Conservation (phyloP, 345 rosid genomes). For the Clarkia xantiana region DNA sequence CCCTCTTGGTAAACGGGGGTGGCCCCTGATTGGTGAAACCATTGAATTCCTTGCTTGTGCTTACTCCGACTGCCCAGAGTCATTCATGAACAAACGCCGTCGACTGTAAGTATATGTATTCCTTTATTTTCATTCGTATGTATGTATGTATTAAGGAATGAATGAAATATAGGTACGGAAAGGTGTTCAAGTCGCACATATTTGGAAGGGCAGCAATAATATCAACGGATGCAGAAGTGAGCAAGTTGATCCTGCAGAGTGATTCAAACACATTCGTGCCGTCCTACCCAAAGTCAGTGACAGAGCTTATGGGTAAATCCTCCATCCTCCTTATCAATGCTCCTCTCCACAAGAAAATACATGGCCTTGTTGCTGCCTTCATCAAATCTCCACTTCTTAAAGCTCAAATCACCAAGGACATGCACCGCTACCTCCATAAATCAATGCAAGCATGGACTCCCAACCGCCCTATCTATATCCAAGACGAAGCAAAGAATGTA, state of each 20-base stretch:
- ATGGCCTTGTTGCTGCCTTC: conserved; percentile 80
- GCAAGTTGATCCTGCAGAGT: conserved; percentile 66
- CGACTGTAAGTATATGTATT: conserved; percentile 25
- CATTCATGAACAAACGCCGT: conserved; percentile 80
- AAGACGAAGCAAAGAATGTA: conserved; percentile 79
- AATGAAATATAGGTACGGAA: conserved; percentile 44
- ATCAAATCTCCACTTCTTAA: conserved; percentile 73
- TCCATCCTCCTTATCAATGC: conserved; percentile 83
- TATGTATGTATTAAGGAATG: background rate
- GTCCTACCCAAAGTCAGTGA: conserved; percentile 78
- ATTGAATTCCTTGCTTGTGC: conserved; percentile 74
- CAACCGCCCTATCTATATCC: conserved; percentile 47
- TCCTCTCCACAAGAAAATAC: conserved; percentile 75
- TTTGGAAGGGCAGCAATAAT: conserved; percentile 76
- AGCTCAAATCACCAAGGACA: conserved; percentile 73
- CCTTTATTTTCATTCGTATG: too few relatives aligned
- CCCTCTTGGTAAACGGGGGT: conserved; percentile 75
- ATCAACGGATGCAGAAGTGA: conserved; percentile 90
- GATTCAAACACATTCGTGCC: conserved; percentile 75
- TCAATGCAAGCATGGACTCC: conserved; percentile 70
- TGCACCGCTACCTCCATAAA: conserved; percentile 47
- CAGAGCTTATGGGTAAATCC: conserved; percentile 91
- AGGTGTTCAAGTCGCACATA: conserved; percentile 93
- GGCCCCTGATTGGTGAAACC: conserved; percentile 89
- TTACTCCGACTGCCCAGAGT: conserved; percentile 75